phyloP scores from a whole-genome alignment of 345 rosid genomes.

The Hibiscus mutabilis region DNA sequence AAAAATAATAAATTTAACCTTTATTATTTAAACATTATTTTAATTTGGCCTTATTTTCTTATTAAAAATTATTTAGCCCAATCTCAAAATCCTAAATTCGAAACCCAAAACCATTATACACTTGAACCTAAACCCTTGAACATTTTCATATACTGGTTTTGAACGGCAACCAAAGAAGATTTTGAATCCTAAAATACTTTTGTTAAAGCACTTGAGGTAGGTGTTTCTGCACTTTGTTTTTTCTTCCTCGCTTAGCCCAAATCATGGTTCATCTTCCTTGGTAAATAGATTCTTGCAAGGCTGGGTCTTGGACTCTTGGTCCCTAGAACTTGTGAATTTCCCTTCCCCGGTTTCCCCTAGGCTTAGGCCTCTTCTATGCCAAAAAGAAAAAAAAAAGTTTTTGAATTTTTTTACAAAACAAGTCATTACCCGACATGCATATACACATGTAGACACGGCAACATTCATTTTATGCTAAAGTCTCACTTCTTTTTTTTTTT shows the following conservation, averaged over 20 bases:
- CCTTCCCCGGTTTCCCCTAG: background rate
- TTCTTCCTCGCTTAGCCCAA: background rate
- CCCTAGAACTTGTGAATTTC: background rate
- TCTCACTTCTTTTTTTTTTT: background rate
- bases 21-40: too few species aligned
- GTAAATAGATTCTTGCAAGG: background rate
- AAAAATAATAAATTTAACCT: too few species aligned
- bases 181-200: too few species aligned
- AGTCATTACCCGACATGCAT: background rate
- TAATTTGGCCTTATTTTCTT: too few species aligned
- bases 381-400: background rate
- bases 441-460: background rate
- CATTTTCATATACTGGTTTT: too few species aligned
- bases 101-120: too few species aligned
- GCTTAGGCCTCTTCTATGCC: background rate
- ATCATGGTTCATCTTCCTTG: background rate
- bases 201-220: too few species aligned
- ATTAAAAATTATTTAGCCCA: too few species aligned
- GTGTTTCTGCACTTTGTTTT: too few species aligned
- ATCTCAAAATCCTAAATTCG: too few species aligned
- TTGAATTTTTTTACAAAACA: background rate
- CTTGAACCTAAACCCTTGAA: too few species aligned
- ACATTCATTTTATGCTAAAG: background rate
- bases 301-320: background rate
- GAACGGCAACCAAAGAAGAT: too few species aligned